These are phyloP conservation scores for Gautieria morchelliformis DNA, from an alignment of 768 basidiomycete genomes.

Conservation along the genomic window DNA sequence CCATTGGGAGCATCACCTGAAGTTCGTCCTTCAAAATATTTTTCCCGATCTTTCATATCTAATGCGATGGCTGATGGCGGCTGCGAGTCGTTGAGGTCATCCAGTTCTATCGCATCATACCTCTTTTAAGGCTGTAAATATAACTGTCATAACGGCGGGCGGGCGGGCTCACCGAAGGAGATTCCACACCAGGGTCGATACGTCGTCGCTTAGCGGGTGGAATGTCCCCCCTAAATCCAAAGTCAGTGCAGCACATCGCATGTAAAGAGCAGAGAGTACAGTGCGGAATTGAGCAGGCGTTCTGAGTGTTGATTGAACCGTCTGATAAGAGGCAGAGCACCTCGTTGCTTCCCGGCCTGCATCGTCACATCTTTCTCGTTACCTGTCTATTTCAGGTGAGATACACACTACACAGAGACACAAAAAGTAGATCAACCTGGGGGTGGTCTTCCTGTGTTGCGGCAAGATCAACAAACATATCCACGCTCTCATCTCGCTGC, in stretches of 20 bases:
- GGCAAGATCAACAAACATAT: constrained; percentile 74
- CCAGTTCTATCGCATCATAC: constrained; percentile 56
- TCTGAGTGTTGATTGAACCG: constrained; percentile 98
- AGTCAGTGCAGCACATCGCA: background rate
- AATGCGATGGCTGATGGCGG: constrained; percentile 60
- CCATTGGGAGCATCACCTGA: constrained; percentile 11
- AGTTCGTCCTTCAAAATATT: constrained; percentile 68
- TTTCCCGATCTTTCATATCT: constrained; percentile 79
- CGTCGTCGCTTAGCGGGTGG: constrained; percentile 54
- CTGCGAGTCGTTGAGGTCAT: constrained; percentile 72
- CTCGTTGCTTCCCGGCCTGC: constrained; percentile 86
- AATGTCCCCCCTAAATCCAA: constrained; percentile 37
- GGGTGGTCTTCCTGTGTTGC: constrained; percentile 89
- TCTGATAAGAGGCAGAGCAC: constrained; percentile 84
- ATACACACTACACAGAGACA: background rate
- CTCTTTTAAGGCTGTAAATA: constrained; percentile 18
- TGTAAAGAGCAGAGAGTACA: constrained; percentile 35
- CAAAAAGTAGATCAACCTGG: constrained; percentile 41
- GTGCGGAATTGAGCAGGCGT: constrained; percentile 67
- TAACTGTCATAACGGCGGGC: background rate
- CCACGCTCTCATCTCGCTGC: constrained; percentile 53
- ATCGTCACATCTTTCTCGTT: constrained; percentile 90
- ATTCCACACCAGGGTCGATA: constrained; percentile 22
- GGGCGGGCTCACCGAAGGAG: background rate
- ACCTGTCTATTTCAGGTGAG: constrained; percentile 52